Conservation (phyloP, 257 asterid genomes). For the Forsythia viridissima region DNA sequence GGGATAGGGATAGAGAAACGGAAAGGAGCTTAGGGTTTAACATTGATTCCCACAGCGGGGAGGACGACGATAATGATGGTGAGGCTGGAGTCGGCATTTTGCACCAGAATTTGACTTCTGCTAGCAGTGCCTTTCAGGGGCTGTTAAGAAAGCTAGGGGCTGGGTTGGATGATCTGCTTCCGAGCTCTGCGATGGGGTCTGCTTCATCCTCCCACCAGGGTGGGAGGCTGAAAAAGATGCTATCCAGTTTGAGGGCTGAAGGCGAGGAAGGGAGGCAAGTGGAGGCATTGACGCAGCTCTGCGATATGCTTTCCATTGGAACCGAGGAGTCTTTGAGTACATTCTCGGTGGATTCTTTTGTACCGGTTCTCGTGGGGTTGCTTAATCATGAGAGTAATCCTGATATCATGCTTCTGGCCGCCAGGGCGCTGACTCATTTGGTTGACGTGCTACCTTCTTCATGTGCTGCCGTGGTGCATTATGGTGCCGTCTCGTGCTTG, state of each 20-base stretch:
- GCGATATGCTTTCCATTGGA: conserved; percentile 93
- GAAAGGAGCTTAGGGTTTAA: conserved; percentile 75
- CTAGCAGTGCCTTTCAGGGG: conserved; percentile 95
- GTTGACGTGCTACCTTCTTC: conserved; percentile 97
- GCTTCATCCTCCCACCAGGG: conserved; percentile 85
- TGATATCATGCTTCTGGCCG: conserved; percentile 95
- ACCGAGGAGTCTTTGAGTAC: conserved; percentile 94
- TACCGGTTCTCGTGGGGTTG: conserved; percentile 92
- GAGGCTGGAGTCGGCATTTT: conserved; percentile 84
- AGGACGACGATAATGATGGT: conserved; percentile 77
- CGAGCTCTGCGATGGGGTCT: conserved; percentile 80
- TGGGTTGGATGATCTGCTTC: conserved; percentile 94
- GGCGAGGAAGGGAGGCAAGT: conserved; percentile 98
- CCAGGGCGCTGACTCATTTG: conserved; percentile 93
- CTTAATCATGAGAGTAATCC: conserved; percentile 90
- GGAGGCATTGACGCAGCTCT: conserved; percentile 91
- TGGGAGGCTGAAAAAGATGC: conserved; percentile 85
- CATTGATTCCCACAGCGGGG: conserved; percentile 65
- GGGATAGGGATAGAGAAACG: conserved; percentile 53
- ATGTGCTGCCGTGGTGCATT: conserved; percentile 96
- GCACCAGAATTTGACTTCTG: conserved; percentile 87
- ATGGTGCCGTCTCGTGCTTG: conserved; percentile 92
- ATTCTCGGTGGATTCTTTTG: conserved; percentile 93
- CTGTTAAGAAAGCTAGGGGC: conserved; percentile 87
- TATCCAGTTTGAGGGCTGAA: conserved; percentile 89